These are phyloP conservation scores for Wallacemonas sp. DNA, from an alignment of 208 protist species.

Conservation along the genomic window DNA sequence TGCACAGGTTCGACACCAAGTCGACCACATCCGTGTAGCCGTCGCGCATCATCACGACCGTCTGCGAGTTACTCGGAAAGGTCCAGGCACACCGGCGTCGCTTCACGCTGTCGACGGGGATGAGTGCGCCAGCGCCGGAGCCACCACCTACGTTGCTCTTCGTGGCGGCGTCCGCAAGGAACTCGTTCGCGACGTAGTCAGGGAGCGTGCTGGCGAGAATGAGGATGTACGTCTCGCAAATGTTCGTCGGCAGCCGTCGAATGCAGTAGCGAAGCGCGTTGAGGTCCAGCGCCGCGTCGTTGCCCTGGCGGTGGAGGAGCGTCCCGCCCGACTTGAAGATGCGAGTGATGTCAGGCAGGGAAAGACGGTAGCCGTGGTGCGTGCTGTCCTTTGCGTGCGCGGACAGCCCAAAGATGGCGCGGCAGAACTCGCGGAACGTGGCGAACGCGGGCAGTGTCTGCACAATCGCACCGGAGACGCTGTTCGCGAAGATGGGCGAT, in stretches of 20 bases:
- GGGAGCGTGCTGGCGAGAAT: conserved; percentile 57
- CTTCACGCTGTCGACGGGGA: conserved; percentile 51
- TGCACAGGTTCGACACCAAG: conserved; percentile 82
- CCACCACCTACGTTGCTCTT: background rate
- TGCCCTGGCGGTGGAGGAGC: conserved; percentile 51
- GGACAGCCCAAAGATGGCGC: conserved; percentile 66
- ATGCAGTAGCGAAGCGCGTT: conserved; percentile 66
- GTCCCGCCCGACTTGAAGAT: conserved; percentile 61
- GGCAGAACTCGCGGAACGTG: conserved; percentile 77
- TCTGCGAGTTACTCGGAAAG: conserved; percentile 63
- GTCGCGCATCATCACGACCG: conserved; percentile 83
- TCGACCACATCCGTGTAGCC: conserved; percentile 86
- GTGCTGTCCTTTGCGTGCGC: conserved; percentile 29
- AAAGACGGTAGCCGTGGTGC: conserved; percentile 51
- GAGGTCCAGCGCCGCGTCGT: conserved; percentile 61
- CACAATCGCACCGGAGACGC: conserved; percentile 67
- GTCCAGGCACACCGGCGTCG: conserved; percentile 69
- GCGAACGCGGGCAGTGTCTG: conserved; percentile 70
- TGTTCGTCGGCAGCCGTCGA: conserved; percentile 66
- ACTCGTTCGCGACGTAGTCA: conserved; percentile 56
- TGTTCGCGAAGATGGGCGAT: conserved; percentile 79
- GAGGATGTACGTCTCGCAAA: conserved; percentile 64
- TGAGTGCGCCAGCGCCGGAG: conserved; percentile 17
- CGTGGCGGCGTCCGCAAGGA: conserved; percentile 46
- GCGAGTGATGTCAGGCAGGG: conserved; percentile 43